Conservation (phyloP, 2,329 filamentous ascomycete species). For the Colletotrichum magnum region DNA sequence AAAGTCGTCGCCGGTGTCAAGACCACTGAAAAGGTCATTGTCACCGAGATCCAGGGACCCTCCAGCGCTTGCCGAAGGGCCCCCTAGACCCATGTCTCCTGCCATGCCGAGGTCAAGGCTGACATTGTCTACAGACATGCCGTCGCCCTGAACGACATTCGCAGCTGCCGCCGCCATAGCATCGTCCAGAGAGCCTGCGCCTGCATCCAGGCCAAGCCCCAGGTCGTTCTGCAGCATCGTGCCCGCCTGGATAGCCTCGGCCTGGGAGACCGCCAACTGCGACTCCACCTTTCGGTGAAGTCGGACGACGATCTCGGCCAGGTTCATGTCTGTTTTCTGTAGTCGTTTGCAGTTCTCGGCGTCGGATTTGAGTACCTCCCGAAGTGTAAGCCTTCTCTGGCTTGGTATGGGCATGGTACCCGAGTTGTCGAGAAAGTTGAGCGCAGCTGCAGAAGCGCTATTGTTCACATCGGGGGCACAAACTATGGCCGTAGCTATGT, state of each 20-base stretch:
- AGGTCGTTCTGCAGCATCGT: slow-evolving; percentile 61
- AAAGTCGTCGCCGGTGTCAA: slow-evolving; percentile 62
- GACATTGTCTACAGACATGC: slow-evolving; percentile 56
- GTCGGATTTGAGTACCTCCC: slow-evolving; percentile 71
- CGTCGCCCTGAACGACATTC: slow-evolving; percentile 52
- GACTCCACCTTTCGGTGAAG: slow-evolving; percentile 75
- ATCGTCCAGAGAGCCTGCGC: slow-evolving; percentile 52
- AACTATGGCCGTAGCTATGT: slow-evolving; percentile 78
- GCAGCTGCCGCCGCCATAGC: slow-evolving; percentile 57
- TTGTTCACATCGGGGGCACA: slow-evolving; percentile 75
- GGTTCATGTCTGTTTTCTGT: slow-evolving; percentile 67
- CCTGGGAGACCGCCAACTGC: slow-evolving; percentile 65
- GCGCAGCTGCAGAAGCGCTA: slow-evolving; percentile 51
- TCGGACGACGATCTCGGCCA: slow-evolving; percentile 74
- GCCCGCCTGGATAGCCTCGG: slow-evolving; percentile 53
- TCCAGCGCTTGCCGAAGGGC: slow-evolving; percentile 50
- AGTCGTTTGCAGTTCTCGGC: slow-evolving; percentile 71
- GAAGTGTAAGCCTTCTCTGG: slow-evolving; percentile 69
- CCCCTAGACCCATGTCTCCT: slow-evolving; percentile 55
- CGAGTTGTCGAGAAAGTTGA: slow-evolving; percentile 52
- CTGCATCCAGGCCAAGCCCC: slow-evolving; percentile 55
- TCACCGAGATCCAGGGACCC: slow-evolving; percentile 55
- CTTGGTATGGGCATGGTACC: slow-evolving; percentile 52
- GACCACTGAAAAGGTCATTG: slow-evolving; percentile 54
- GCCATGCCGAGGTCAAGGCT: slow-evolving; percentile 64